Conservation (phyloP, 306 rosid species). For the Trichosanthes truncata region DNA sequence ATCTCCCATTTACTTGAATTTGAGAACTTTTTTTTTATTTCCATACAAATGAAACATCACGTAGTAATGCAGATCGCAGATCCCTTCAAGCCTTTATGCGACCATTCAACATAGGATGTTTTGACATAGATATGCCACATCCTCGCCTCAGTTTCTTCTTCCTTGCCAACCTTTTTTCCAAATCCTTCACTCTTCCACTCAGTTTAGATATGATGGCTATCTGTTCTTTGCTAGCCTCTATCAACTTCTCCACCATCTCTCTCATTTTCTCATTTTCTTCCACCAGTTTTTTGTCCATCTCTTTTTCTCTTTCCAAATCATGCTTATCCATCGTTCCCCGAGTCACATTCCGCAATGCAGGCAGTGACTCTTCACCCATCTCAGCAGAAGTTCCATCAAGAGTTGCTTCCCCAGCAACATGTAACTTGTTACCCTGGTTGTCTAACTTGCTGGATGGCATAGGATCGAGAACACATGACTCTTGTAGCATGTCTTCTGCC, state of each 20-base stretch:
- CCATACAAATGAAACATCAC: neutral
- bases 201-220: slow-evolving; percentile 40
- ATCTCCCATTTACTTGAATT: neutral
- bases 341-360: neutral
- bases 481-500: neutral
- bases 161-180: slow-evolving; percentile 55
- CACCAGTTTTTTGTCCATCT: slow-evolving; percentile 13
- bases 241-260: slow-evolving; percentile 44
- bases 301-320: neutral
- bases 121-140: neutral
- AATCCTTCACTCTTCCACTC: slow-evolving; percentile 46
- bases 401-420: neutral
- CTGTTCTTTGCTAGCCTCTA: slow-evolving; percentile 59
- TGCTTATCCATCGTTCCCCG: neutral
- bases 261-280: slow-evolving; percentile 53
- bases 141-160: slow-evolving; percentile 26
- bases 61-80: neutral
- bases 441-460: neutral
- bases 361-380: neutral
- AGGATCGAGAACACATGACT: neutral
- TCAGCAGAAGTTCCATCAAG: neutral
- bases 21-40: neutral
- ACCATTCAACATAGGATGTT: neutral
- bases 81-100: neutral
- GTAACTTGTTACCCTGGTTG: neutral